These are phyloP conservation scores for Echinochloa phyllopogon DNA, from an alignment of 176 grass and related monocot genomes.

Conservation along the genomic window DNA sequence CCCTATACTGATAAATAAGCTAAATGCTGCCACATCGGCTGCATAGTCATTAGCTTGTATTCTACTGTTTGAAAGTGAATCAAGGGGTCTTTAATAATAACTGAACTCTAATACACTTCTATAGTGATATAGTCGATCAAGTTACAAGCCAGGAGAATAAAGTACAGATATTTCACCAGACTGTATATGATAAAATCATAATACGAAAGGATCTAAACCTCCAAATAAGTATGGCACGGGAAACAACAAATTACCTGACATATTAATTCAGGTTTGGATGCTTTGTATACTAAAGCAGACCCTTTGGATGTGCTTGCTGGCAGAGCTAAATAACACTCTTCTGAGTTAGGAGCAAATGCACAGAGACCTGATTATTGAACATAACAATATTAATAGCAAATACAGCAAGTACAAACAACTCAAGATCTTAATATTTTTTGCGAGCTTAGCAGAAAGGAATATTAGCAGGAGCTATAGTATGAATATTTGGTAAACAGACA, in stretches of 20 bases:
- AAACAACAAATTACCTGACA: conserved; percentile 71
- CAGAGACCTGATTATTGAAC: conserved; percentile 68
- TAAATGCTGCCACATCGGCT: background rate
- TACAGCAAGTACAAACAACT: background rate
- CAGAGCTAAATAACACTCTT: conserved; percentile 80
- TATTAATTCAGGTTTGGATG: conserved; percentile 89
- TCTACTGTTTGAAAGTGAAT: conserved; percentile 12
- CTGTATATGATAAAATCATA: background rate
- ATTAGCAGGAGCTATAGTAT: background rate
- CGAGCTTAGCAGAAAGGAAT: background rate
- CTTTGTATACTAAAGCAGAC: conserved; percentile 86
- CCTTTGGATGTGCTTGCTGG: conserved; percentile 92
- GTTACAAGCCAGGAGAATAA: background rate
- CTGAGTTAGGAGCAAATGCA: conserved; percentile 91
- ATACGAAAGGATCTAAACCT: conserved; percentile 2
- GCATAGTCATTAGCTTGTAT: background rate
- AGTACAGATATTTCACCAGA: background rate
- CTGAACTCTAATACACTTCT: conserved; percentile 3
- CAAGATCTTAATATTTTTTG: background rate
- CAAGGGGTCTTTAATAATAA: conserved; percentile 14
- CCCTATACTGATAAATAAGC: background rate
- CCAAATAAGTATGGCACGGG: background rate
- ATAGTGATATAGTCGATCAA: background rate
- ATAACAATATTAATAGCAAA: conserved; percentile 31
- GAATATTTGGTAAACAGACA: background rate